Evolutionary conservation across 2,329 filamentous ascomycete species (phyloP), one percentile per base, ranked within the genome.

Genomic region (Curvularia sp.): DNA sequence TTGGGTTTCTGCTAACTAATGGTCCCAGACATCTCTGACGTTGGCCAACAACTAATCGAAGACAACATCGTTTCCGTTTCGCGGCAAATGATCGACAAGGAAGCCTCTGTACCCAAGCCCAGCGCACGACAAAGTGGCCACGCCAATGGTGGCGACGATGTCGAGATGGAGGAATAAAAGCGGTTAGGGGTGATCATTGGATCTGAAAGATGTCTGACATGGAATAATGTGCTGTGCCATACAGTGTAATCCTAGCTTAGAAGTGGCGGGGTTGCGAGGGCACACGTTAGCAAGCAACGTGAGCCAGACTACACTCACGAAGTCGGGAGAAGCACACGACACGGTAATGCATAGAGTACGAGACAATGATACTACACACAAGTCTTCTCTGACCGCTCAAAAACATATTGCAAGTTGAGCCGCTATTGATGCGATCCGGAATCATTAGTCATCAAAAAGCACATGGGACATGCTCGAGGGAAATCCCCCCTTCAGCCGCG

Each of bases 21-120:
- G 4, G 21, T 10, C 56, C 46, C 65, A 86, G 84, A 99, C 78
- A 86, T 99, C 75, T 93, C 97, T 79, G 93, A 97, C 70, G 92
- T 99, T 46, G 95, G 95, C 54, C 93, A 97, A 80, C 89, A 96
- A 77, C 86, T 98, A 65, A 98, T 99, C 72, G 96, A 99, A 81
- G 95, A 99, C 85, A 99, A 99, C 80, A 99, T 99, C 65, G 95
- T 99, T 12, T 92, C 93, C 3, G 93, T 99, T n/a, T 96, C 93
- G 65, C 86, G 94, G 77, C 95, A 98, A 79, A 97, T 99, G 94
- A 98, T 99, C 73, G 95, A 98, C 82, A 98, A 98, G 82, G 95
- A 99, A 79, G 95, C 95, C 3, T 95, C 93, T 5, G 91, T 96
- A 79, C 92, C 94, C 86, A 77, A 77, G 57, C 60, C 70, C 5